Conservation (phyloP, 2,329 filamentous ascomycete genomes). For the Berkeleyomyces basicola region DNA sequence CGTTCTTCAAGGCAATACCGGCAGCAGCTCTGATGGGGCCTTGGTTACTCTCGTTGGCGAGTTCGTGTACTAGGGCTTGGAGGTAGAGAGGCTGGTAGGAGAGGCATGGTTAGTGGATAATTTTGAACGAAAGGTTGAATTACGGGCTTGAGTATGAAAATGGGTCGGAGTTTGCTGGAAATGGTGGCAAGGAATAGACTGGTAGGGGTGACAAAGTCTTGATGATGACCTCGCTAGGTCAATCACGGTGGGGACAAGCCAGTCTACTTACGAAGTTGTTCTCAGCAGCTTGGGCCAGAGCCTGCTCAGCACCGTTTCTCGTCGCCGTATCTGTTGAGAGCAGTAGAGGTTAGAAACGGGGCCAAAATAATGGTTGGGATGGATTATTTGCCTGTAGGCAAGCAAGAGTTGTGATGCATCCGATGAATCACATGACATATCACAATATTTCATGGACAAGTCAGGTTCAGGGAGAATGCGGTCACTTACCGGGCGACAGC, state of each 20-base stretch:
- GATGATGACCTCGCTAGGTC: no score
- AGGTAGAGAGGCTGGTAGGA: constrained; percentile 66
- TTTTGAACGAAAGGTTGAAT: background rate
- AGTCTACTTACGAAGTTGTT: constrained; percentile 66
- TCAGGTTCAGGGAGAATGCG: no score
- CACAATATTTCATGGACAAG: no score
- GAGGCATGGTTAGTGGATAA: background rate
- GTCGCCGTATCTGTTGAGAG: constrained; percentile 53
- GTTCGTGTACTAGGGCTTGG: constrained; percentile 76
- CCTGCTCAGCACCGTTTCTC: constrained; percentile 83
- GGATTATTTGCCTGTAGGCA: background rate
- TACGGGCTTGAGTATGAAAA: background rate
- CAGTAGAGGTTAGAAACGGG: constrained; percentile 4
- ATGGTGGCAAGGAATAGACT: no score
- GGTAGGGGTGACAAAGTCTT: no score
- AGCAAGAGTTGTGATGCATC: background rate
- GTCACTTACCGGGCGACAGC: constrained; percentile 69
- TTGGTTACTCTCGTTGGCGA: constrained; percentile 76
- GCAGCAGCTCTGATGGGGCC: constrained; percentile 82
- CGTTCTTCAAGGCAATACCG: constrained; percentile 94
- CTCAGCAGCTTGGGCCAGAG: constrained; percentile 82
- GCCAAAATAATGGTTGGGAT: background rate
- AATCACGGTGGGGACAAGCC: constrained; percentile 13
- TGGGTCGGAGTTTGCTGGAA: no score
- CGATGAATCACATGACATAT: no score